Evolutionary conservation across 2,329 filamentous ascomycete species (phyloP), one percentile per base, ranked within the genome.

Genomic region (Aspergillus sp.): DNA sequence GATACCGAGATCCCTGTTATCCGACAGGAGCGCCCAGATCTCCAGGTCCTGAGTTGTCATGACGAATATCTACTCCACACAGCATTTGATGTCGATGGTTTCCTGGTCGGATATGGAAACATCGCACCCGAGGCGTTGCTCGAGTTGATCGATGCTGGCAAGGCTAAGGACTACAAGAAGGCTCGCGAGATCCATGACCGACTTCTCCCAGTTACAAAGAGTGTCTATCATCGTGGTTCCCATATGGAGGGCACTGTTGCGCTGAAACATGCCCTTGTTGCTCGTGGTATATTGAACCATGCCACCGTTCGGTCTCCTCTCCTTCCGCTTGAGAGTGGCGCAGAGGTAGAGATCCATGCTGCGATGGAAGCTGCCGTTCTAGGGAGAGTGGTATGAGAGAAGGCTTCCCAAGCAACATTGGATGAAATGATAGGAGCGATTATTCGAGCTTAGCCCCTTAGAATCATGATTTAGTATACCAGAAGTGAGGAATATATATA

Each of bases 231-330:
- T 62, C 75, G 78, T 5, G 79, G 78, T 9, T 80, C 77, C 9
- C 79, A 81, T 52, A 81, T 81, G 78, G 78, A 81, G 65, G 79
- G 79, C 5, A 81, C 78, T 1, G 77, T 80, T 2, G 75, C 75
- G 3, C 58, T 81, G 19, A 81, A 81, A 67, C 78, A 81, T 53
- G 78, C 77, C 13, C 65, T 81, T 21, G 77, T 81, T 20, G 78
- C 78, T 10, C 63, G 78, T 3, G 78, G 79, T 1, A 79, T 81
- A 31, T 55, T 81, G 11, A 66, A 71, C 11, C 77, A 81, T 47
- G 77, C 78, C 10, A 80, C 77, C 2, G 77, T 81, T 3, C 66
- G 78, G n/a, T 78, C 77, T 6, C 76, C 76, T 20, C 54, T 80
- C n/a, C 47, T 79, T 55, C 78, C 58, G 11, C 54, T 60, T 23